A percentile compares a stretch with the other conserved stretches of the same genome.
Conservation (phyloP, 208 protist species). For the Leishmania mexicana region DNA sequence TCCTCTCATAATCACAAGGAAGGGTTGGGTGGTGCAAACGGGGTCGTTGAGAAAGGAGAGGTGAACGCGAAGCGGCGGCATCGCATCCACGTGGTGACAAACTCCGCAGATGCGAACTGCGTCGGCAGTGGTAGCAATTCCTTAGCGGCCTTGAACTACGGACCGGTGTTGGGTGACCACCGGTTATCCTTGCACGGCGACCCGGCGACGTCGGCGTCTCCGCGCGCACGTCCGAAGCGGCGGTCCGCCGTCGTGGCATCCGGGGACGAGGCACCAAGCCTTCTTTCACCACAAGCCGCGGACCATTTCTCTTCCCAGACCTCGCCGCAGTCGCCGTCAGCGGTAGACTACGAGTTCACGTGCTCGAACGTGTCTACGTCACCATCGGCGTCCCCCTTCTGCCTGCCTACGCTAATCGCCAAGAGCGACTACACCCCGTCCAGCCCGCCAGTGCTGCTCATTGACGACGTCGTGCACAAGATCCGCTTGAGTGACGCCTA, state of each 20-base stretch:
- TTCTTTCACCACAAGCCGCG: neutral
- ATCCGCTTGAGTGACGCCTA: constrained; percentile 69
- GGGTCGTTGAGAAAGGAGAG: neutral
- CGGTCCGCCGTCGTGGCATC: neutral
- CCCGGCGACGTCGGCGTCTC: neutral
- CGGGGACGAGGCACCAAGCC: neutral
- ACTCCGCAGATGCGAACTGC: neutral
- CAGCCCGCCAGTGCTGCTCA: constrained; percentile 11
- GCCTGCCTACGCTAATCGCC: neutral
- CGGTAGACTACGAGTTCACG: neutral
- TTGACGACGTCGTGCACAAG: constrained; percentile 42
- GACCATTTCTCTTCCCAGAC: neutral
- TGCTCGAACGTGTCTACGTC: neutral
- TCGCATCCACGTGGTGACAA: neutral
- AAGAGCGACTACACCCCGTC: neutral
- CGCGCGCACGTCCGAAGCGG: constrained; percentile 4
- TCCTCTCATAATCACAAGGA: neutral
- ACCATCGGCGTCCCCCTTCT: neutral
- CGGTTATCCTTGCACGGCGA: neutral
- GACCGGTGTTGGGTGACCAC: neutral
- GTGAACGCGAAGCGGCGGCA: neutral
- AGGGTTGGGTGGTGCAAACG: neutral
- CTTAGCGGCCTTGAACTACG: neutral
- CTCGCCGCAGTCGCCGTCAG: neutral
- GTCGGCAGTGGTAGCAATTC: neutral